Evolutionary conservation across 116 monocot genomes (phyloP), one percentile per base, ranked within the genome.

Genomic region (Iris pallida): DNA sequence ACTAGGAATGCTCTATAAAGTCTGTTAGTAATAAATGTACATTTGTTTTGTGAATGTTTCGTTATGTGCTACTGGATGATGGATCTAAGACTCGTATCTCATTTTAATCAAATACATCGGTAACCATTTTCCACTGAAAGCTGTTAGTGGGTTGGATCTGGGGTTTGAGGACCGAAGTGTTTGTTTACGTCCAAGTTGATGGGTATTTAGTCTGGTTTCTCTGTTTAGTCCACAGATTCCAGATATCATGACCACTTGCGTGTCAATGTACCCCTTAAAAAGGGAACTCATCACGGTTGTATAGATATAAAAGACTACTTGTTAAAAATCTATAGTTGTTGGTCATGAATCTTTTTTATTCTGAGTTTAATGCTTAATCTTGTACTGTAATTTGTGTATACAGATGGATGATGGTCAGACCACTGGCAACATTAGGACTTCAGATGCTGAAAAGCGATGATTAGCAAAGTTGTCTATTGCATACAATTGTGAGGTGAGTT

Each of bases 401-500:
- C 75, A 96, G 95, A 91, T 96, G 86, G 95, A 96, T 79, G 83
- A 88, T 61, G 82, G 74, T 62, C 82, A 79, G 53, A 96, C 95
- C 16, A 86, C 91, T 47, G 95, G 95, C 16, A 91, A 89, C 74
- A 87, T 96, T 65, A 91, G 52, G 57, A 86, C 82, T 8, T 71
- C 91, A 52, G 86, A 86, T 71, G 84, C 78, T 58, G 95, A 96
- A 69, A 96, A 91, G 68, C 72, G 79, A 57, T 71, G 69, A 56
- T 69, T 96, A 20, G 95, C 95, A 15, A 84, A 79, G 72, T 66
- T 64, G 55, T 95, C 95, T 61, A 91, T 95, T 76, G 84, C 88
- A 54, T 91, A 91, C 67, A 95, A 95, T 57, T 96, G 91, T 79
- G 88, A 89, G 88, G 95, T 96, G 52, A 68, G 5, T 59, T 53